These are phyloP conservation scores for Gracilaria caudata DNA, from an alignment of 23 red algal species.

Conservation along the genomic window DNA sequence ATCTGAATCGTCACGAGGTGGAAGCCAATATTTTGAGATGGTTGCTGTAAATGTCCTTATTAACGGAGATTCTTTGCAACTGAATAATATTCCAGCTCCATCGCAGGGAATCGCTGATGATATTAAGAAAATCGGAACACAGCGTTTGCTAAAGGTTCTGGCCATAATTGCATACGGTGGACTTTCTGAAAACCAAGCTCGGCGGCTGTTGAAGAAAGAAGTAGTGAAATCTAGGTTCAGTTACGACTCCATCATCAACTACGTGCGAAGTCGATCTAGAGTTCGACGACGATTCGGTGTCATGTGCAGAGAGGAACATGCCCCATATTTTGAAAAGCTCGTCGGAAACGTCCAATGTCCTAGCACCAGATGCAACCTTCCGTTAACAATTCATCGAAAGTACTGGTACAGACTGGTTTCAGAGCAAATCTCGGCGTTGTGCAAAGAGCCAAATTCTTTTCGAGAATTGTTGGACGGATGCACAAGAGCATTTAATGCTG, in stretches of 20 bases:
- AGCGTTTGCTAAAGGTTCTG: background rate
- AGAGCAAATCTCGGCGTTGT: constrained; percentile 6
- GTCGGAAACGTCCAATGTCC: background rate
- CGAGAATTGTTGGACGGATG: background rate
- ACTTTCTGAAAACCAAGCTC: background rate
- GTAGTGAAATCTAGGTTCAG: background rate
- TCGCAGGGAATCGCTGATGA: background rate
- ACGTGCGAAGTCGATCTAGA: background rate
- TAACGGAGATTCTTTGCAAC: too few relatives aligned
- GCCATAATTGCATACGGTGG: background rate
- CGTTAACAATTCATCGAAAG: background rate
- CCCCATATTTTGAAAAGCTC: background rate
- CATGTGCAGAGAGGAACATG: constrained; percentile 15
- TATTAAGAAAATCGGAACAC: background rate
- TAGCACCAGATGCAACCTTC: background rate
- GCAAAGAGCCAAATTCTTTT: constrained; percentile 1
- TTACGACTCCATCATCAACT: background rate
- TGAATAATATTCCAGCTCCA: too few relatives aligned
- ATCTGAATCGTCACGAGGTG: too few relatives aligned
- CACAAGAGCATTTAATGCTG: background rate
- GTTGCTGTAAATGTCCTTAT: too few relatives aligned
- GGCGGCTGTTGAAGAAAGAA: background rate
- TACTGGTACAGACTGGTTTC: constrained; percentile 30
- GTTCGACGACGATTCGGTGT: background rate
- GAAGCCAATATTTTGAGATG: too few relatives aligned